Conservation (phyloP, 176 grass and related monocot genomes). For the Aegilops speltoides region DNA sequence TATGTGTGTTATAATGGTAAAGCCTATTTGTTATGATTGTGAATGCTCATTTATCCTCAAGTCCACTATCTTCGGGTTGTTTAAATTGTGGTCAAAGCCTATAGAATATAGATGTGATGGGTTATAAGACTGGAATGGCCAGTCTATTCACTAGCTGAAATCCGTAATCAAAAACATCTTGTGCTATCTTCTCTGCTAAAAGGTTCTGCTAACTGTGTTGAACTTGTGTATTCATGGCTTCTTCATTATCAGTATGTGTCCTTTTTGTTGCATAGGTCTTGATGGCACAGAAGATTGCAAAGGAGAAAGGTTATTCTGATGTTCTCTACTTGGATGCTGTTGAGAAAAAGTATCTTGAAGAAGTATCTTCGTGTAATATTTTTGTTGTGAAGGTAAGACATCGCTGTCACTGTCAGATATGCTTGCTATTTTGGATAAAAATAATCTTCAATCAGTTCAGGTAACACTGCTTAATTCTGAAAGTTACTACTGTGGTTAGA, state of each 20-base stretch:
- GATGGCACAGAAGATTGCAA: slow-evolving; percentile 92
- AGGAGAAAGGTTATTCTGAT: slow-evolving; percentile 97
- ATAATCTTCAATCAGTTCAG: not conserved
- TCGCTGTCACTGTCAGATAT: not conserved
- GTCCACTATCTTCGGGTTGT: not conserved
- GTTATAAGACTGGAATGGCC: slow-evolving; percentile 1
- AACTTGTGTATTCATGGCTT: not conserved
- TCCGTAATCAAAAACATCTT: not conserved
- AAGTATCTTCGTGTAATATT: slow-evolving; percentile 99
- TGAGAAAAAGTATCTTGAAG: slow-evolving; percentile 93
- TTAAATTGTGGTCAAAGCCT: not conserved
- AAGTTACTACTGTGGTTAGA: slow-evolving; percentile 10
- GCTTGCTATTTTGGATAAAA: slow-evolving; percentile 20
- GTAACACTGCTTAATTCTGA: slow-evolving; percentile 9
- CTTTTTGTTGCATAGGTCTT: slow-evolving; percentile 64
- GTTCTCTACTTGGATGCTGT: slow-evolving; percentile 93
- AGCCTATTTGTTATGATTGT: not conserved
- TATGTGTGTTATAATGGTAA: not conserved
- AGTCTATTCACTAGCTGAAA: not conserved
- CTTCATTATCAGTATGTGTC: not conserved
- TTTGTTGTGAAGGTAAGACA: slow-evolving; percentile 90
- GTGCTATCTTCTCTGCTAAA: not conserved
- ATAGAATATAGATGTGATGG: not conserved
- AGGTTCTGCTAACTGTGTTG: not conserved
- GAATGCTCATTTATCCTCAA: not conserved